Percentiles rank a stretch among this genome's conserved stretches.
Evolutionary conservation across 345 rosid species (phyloP).

Genomic region (Euphorbia tirucalli): DNA sequence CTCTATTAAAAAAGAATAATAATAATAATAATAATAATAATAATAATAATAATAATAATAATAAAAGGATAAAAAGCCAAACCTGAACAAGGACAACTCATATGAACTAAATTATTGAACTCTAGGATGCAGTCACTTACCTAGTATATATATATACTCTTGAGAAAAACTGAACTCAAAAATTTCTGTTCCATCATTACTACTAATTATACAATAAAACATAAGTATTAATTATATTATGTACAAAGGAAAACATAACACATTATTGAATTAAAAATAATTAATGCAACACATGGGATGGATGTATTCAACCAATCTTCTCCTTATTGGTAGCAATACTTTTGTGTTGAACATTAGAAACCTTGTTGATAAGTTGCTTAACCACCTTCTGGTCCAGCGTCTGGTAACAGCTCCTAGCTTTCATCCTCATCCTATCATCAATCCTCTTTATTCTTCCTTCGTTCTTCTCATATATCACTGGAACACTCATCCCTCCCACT

Average conservation of each 20-base stretch:
- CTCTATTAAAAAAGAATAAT: too few relatives aligned
- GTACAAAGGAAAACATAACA: neutral
- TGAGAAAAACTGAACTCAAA: too few relatives aligned
- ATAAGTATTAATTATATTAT: too few relatives aligned
- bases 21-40: too few relatives aligned
- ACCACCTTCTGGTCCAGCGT: constrained; percentile 29
- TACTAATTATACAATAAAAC: too few relatives aligned
- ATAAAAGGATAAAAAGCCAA: too few relatives aligned
- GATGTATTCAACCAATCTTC: neutral
- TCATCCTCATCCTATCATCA: constrained; percentile 18
- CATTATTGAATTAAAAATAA: neutral
- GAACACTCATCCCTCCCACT: constrained; percentile 33
- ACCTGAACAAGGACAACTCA: too few relatives aligned
- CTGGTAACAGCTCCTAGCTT: constrained; percentile 20
- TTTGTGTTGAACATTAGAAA: constrained; percentile 2
- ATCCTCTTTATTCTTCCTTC: constrained; percentile 28
- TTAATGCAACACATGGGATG: neutral
- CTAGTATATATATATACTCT: too few relatives aligned
- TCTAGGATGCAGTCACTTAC: too few relatives aligned
- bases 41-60: too few relatives aligned
- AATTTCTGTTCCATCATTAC: too few relatives aligned
- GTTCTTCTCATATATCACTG: constrained; percentile 30
- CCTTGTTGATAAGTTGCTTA: constrained; percentile 26
- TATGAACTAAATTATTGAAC: too few relatives aligned
- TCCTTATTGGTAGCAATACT: constrained; percentile 12